Evolutionary conservation across 805 yeast species (phyloP), one percentile per base, ranked within the genome.

Genomic region (Zygosaccharomyces siamensis): DNA sequence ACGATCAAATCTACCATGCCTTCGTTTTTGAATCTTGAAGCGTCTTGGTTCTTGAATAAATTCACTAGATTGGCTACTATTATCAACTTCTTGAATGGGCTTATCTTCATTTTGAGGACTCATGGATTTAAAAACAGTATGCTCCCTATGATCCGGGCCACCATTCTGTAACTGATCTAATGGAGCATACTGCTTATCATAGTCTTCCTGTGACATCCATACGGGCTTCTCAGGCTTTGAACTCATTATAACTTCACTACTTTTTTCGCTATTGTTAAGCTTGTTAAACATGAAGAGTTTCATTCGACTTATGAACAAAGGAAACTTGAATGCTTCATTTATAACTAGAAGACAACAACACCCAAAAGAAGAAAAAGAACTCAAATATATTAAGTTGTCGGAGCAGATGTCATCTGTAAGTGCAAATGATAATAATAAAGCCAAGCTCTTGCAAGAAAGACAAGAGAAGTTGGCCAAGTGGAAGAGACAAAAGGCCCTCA

Each of bases 401-500:
- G 33, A n/a, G 16, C 42, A 20, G 24, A 57, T 56, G 61, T 43
- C 53, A 47, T 42, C 58, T 47, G 60, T 54, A 50, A 56, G 62
- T 56, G 39, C 54, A 28, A 54, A 56, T 41, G 48, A 49, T 39
- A 46, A 51, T n/a, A 59, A 61, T 40, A 75, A 69, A 51, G 70
- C 68, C 46, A 68, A 67, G 49, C 60, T 63, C 28, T 60, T 66
- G 46, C 64, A 65, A 45, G 71, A 57, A 50, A 58, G 88, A 46
- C 76, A 76, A 51, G 81, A 78, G 51, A 76, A 74, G 55, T 59
- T 82, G 43, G 79, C 78, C 5, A 75, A 75, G 39, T 84, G 88
- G 88, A 81, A 78, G 57, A 70, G 68, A 55, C 78, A 78, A 64
- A 79, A 79, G 59, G 72, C 72, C 35, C 68, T 69, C 45, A 59